Base-by-base conservation (phyloP, 2,329 filamentous ascomycete species). In the Dothistroma pini region DNA sequence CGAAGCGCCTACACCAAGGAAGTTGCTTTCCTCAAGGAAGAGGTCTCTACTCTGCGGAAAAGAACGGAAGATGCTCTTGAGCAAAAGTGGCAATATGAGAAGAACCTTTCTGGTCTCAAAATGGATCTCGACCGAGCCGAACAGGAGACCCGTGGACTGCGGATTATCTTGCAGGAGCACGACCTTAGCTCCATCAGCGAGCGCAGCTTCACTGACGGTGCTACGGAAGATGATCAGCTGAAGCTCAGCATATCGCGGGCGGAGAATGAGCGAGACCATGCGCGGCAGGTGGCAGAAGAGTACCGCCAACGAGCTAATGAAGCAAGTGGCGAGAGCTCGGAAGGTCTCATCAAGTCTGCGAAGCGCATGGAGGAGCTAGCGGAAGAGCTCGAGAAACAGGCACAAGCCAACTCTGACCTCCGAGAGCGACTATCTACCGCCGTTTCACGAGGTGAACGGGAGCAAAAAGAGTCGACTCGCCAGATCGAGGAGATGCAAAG, bases 91-190 rank as follows among this genome's bases (percentile, higher is more conserved):
- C 89, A 96, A 73, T 93, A 93, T 63, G 93, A 97, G 77, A 96
- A 96, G 77, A 91, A 91, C 19, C 80, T 97, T 1, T 84, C 86
- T 56, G 91, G 93, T 58, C 79, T 97, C 59, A 96, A 96, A 79
- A 97, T 96, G 89, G 93, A 97, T 72, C 85, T 99, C 48, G 95
- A 97, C 75, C 90, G 93, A 64, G 93, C 95, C 29, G 91, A 97
- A 75, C 90, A 95, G 74, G 95, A 99, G 77, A 96, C 96, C 32
- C 81, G 85, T 47, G 90, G 90, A n/a, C 83, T 99, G 47, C 87
- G 91, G 49, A 84, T 81, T 34, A 80, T 97, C 29, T 83, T 97
- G 21, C 81, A 87, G 63, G 91, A 96, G 74, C 89, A 93, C 68
- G 92, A 97, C 70, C 91, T 93, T 58, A 80, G 87, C 47, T 86